Evolutionary conservation across 2,329 filamentous ascomycete genomes (phyloP).

Genomic region (Diaporthe australafricana): DNA sequence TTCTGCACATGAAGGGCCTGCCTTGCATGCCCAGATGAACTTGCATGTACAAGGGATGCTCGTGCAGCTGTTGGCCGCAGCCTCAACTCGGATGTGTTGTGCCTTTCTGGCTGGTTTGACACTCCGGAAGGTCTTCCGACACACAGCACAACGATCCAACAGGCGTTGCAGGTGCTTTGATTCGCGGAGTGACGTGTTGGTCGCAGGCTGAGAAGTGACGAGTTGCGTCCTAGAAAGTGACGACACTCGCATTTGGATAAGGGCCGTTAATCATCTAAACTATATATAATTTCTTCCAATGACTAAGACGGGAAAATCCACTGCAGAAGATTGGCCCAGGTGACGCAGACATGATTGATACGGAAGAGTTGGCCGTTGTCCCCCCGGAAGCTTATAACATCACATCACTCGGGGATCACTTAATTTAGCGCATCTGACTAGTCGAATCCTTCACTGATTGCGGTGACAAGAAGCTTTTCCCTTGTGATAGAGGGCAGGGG

Average conservation of each 20-base stretch:
- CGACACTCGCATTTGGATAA: background rate
- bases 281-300: background rate
- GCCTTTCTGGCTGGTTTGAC: background rate
- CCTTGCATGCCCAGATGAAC: slow-evolving; percentile 21
- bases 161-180: too few species aligned
- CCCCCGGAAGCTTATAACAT: too few species aligned
- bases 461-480: background rate
- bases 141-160: too few species aligned
- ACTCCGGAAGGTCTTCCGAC: background rate
- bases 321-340: background rate
- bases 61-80: background rate
- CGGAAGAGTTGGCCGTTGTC: background rate
- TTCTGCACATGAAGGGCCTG: background rate
- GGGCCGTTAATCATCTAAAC: background rate
- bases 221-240: background rate
- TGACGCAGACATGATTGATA: background rate
- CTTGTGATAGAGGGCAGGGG: slow-evolving; percentile 13
- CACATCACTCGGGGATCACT: background rate
- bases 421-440: background rate
- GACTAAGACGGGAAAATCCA: background rate
- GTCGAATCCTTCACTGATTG: background rate
- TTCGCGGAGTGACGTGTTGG: background rate
- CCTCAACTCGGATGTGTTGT: background rate
- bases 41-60: slow-evolving; percentile 4
- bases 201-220: background rate